These are phyloP conservation scores for Hemisphaericaspora lyxosophila DNA, from an alignment of 1,139 yeast species.

Conservation along the genomic window DNA sequence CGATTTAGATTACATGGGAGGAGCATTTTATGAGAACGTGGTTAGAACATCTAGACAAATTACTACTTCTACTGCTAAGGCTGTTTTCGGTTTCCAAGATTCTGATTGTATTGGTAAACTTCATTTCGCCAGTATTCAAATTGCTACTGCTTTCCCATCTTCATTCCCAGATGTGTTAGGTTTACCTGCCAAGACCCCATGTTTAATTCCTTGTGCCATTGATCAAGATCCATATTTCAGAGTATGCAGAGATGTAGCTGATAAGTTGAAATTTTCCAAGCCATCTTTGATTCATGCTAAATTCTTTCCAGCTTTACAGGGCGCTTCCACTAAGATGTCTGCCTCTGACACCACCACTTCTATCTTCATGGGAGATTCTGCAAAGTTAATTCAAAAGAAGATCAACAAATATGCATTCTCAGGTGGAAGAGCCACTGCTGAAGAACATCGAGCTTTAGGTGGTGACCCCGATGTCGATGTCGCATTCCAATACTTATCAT, in stretches of 20 bases:
- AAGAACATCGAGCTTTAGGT: slow-evolving; percentile 85
- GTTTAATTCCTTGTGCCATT: slow-evolving; percentile 98
- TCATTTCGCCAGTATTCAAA: slow-evolving; percentile 95
- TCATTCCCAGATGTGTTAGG: slow-evolving; percentile 94
- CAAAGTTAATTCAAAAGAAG: slow-evolving; percentile 89
- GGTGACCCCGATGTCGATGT: slow-evolving; percentile 97
- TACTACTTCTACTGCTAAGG: slow-evolving; percentile 92
- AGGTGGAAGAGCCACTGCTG: slow-evolving; percentile 87
- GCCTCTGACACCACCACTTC: slow-evolving; percentile 81
- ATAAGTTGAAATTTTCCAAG: slow-evolving; percentile 83
- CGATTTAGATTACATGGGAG: slow-evolving; percentile 89
- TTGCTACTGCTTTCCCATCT: slow-evolving; percentile 92
- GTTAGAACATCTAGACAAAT: slow-evolving; percentile 93
- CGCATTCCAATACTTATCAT: slow-evolving; percentile 87
- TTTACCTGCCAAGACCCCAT: slow-evolving; percentile 82
- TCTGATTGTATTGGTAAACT: slow-evolving; percentile 92
- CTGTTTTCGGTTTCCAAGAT: slow-evolving; percentile 97
- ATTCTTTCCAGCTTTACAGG: slow-evolving; percentile 98
- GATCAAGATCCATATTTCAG: slow-evolving; percentile 99
- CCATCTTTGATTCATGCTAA: slow-evolving; percentile 92
- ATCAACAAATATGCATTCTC: slow-evolving; percentile 96
- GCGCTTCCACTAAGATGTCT: slow-evolving; percentile 95
- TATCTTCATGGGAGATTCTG: slow-evolving; percentile 92
- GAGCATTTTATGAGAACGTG: slow-evolving; percentile 90
- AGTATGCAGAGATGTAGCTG: slow-evolving; percentile 96